These are phyloP conservation scores for Clonostachys rhizophaga DNA, from an alignment of 2,329 filamentous ascomycete genomes.

Conservation along the genomic window DNA sequence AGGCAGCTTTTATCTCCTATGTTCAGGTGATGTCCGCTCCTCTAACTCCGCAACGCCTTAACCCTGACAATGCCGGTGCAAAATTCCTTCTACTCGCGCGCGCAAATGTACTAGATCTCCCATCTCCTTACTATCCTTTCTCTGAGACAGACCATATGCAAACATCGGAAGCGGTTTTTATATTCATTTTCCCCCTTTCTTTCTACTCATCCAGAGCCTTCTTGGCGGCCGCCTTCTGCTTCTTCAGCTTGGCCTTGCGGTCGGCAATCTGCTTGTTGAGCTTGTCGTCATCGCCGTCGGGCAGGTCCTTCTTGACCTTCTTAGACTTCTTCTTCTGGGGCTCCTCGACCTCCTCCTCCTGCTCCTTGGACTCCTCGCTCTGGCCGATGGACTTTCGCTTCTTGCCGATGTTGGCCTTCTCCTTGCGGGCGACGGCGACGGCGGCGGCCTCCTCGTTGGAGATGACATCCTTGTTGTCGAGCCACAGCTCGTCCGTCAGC, in stretches of 20 bases:
- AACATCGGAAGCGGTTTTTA: too few relatives aligned
- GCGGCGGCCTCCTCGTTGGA: constrained; percentile 48
- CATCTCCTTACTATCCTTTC: too few relatives aligned
- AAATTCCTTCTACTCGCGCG: too few relatives aligned
- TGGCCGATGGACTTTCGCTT: constrained; percentile 49
- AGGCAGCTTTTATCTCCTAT: too few relatives aligned
- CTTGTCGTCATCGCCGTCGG: constrained; percentile 44
- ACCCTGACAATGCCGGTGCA: too few relatives aligned
- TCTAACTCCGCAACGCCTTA: too few relatives aligned
- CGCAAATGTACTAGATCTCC: too few relatives aligned
- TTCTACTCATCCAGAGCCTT: constrained; percentile 22
- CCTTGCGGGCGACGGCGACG: constrained; percentile 39
- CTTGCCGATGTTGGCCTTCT: constrained; percentile 60
- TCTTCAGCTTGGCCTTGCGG: constrained; percentile 51
- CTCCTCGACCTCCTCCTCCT: constrained; percentile 24
- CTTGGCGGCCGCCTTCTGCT: constrained; percentile 54
- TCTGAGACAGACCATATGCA: too few relatives aligned
- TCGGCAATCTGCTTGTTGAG: constrained; percentile 56
- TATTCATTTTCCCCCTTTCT: not conserved
- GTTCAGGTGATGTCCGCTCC: too few relatives aligned
- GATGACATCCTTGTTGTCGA: constrained; percentile 70
- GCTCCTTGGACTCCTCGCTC: constrained; percentile 30
- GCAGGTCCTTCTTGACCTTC: constrained; percentile 20
- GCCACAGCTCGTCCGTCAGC: constrained; percentile 89
- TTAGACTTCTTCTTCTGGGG: constrained; percentile 16